A percentile compares a stretch with the other conserved stretches of the same genome.
Evolutionary conservation across 352 stramenopile genomes (phyloP).

Genomic region (Pythium biforme): DNA sequence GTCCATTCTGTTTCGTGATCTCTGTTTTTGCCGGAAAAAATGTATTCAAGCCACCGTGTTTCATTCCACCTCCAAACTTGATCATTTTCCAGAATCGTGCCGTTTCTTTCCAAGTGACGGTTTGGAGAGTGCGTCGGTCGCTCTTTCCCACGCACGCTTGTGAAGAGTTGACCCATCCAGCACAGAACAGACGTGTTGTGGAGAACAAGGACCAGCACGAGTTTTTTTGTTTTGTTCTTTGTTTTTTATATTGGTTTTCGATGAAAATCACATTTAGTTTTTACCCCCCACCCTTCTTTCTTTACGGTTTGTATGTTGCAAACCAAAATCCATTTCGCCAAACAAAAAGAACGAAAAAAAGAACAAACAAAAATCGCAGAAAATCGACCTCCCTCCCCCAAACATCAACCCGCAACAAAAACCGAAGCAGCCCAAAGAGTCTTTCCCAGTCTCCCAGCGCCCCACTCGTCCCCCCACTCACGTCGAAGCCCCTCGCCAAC

Average conservation of each 20-base stretch:
- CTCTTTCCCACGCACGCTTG: slow-evolving; percentile 9
- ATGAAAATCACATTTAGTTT: too few relatives aligned
- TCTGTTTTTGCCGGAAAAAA: neutral
- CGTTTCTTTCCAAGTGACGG: neutral
- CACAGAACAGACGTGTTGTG: neutral
- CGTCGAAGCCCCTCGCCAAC: neutral
- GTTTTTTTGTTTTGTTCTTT: slow-evolving; percentile 1
- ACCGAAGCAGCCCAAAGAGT: slow-evolving; percentile 3
- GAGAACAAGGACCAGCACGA: slow-evolving; percentile 8
- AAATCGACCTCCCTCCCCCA: neutral
- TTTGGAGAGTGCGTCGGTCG: neutral
- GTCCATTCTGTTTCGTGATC: slow-evolving; percentile 1
- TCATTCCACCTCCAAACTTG: neutral
- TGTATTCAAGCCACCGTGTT: slow-evolving; percentile 5
- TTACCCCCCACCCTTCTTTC: too few relatives aligned
- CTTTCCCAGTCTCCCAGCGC: neutral
- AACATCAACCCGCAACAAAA: slow-evolving; percentile 6
- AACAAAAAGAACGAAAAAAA: slow-evolving; percentile 7
- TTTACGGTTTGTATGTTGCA: too few relatives aligned
- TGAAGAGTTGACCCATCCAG: slow-evolving; percentile 13
- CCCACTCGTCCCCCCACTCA: neutral
- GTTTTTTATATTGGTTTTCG: neutral
- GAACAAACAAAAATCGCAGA: slow-evolving; percentile 4
- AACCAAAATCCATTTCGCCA: neutral
- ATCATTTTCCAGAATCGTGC: neutral